Evolutionary conservation across 2,329 filamentous ascomycete species (phyloP).

Genomic region (Plenodomus biglobosus): DNA sequence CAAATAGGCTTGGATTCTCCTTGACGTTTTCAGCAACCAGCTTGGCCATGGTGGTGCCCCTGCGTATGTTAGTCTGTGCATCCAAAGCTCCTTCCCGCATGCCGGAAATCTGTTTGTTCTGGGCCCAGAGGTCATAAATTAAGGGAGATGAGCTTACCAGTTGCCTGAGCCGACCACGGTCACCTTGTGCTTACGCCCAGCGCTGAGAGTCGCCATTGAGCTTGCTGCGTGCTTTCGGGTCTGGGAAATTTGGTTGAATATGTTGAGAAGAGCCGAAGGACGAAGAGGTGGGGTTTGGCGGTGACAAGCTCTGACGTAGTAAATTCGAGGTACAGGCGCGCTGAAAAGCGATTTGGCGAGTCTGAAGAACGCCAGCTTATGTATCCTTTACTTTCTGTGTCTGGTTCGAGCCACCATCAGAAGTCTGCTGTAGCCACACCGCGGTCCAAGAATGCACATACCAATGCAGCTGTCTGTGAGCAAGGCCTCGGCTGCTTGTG

Average conservation of each 20-base stretch:
- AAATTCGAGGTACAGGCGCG: constrained; percentile 13
- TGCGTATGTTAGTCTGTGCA: constrained; percentile 42
- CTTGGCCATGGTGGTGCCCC: constrained; percentile 97
- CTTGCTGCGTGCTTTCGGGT: constrained; percentile 9
- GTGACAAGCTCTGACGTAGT: constrained; percentile 24
- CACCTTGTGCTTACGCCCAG: constrained; percentile 81
- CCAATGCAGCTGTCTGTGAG: constrained; percentile 21
- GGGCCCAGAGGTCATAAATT: background rate
- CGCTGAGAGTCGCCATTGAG: constrained; percentile 53
- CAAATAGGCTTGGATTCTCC: constrained; percentile 76
- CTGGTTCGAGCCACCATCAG: constrained; percentile 1
- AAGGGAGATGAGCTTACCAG: constrained; percentile 61
- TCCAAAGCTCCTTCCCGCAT: background rate
- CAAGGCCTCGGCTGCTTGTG: constrained; percentile 42
- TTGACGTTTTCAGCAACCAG: constrained; percentile 91
- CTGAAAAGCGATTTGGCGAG: constrained; percentile 13
- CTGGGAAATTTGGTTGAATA: constrained; percentile 2
- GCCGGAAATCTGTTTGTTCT: background rate
- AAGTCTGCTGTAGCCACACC: constrained; percentile 19
- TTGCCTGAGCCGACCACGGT: constrained; percentile 95
- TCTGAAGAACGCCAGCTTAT: constrained; percentile 30
- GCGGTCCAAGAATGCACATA: constrained; percentile 21
- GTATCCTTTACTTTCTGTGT: constrained; percentile 2
- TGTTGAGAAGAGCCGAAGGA: constrained; percentile 1
- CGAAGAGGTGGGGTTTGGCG: constrained; percentile 8